A percentile compares a stretch with the other conserved stretches of the same genome.
phyloP scores from a whole-genome alignment of 1,284 basidiomycete species.

The Phenoliferia sp. region DNA sequence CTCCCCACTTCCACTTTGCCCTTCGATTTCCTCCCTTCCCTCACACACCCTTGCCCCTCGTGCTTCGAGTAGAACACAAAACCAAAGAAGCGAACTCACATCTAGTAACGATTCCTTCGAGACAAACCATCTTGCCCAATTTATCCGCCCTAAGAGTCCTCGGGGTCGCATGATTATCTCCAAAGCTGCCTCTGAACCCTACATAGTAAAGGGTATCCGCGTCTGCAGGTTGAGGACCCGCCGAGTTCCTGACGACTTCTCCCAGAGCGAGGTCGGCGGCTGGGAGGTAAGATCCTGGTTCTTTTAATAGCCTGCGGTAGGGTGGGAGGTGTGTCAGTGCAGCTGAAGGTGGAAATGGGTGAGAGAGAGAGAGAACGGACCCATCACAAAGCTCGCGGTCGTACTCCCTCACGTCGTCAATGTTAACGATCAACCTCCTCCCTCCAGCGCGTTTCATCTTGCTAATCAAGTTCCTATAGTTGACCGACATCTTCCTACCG shows the following conservation, averaged over 20 bases:
- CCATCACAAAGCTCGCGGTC: slow-evolving; percentile 64
- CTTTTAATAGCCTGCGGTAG: slow-evolving; percentile 65
- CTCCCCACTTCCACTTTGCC: too few species aligned
- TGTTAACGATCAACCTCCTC: slow-evolving; percentile 87
- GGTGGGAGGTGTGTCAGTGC: background rate
- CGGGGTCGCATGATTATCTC: slow-evolving; percentile 96
- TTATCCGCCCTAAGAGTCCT: slow-evolving; percentile 81
- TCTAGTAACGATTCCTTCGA: slow-evolving; percentile 97
- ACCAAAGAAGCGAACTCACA: slow-evolving; percentile 50
- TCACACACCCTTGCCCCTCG: background rate
- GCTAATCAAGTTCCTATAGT: slow-evolving; percentile 81
- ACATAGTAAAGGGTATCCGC: slow-evolving; percentile 50
- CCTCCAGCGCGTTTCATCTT: slow-evolving; percentile 79
- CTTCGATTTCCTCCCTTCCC: background rate
- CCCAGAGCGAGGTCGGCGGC: slow-evolving; percentile 83
- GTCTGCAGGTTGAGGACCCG: background rate
- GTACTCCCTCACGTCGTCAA: slow-evolving; percentile 94
- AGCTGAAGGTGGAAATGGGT: background rate
- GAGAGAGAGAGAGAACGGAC: slow-evolving; percentile 34
- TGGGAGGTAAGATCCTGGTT: slow-evolving; percentile 83
- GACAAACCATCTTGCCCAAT: slow-evolving; percentile 90
- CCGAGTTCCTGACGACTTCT: slow-evolving; percentile 63
- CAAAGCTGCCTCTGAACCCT: slow-evolving; percentile 97
- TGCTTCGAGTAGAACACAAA: background rate
- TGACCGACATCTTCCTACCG: slow-evolving; percentile 40